phyloP scores from a whole-genome alignment of 2,329 filamentous ascomycete genomes.

The Magnaporthiopsis incrustans region DNA sequence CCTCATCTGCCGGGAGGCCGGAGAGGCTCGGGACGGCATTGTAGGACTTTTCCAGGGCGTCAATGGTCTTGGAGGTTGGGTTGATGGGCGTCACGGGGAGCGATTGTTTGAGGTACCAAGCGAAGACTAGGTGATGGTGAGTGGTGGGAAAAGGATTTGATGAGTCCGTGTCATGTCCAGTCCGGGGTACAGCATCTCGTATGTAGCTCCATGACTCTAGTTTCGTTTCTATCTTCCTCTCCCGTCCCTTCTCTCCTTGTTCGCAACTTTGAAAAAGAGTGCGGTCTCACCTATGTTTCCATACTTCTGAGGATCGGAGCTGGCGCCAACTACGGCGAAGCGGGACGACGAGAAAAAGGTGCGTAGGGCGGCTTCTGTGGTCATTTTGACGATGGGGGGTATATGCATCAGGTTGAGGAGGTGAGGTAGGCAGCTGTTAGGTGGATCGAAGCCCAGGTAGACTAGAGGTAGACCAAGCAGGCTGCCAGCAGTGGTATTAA shows the following conservation, averaged over 20 bases:
- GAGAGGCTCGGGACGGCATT: slow-evolving; percentile 57
- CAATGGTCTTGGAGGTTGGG: slow-evolving; percentile 58
- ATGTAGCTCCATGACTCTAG: neutral
- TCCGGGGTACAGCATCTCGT: neutral
- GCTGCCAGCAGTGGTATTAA: no score
- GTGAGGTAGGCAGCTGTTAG: no score
- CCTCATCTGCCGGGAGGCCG: slow-evolving; percentile 46
- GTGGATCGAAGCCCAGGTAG: no score
- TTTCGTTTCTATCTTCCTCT: neutral
- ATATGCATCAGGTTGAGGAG: no score
- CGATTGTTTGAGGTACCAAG: slow-evolving; percentile 74
- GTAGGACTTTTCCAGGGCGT: slow-evolving; percentile 49
- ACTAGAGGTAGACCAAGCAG: no score
- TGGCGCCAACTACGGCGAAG: slow-evolving; percentile 87
- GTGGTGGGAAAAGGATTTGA: no score
- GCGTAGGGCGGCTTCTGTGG: slow-evolving; percentile 63
- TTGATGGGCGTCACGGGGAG: slow-evolving; percentile 81
- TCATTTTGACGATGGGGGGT: slow-evolving; percentile 30
- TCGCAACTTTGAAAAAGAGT: neutral
- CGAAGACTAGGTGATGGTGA: slow-evolving; percentile 55
- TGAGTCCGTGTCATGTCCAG: neutral
- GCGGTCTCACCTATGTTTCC: slow-evolving; percentile 67
- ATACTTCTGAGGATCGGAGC: slow-evolving; percentile 75
- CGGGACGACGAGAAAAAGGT: slow-evolving; percentile 71
- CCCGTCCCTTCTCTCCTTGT: neutral